Base-by-base conservation (phyloP, 2,329 filamentous ascomycete species). In the Ramularia endophylla region DNA sequence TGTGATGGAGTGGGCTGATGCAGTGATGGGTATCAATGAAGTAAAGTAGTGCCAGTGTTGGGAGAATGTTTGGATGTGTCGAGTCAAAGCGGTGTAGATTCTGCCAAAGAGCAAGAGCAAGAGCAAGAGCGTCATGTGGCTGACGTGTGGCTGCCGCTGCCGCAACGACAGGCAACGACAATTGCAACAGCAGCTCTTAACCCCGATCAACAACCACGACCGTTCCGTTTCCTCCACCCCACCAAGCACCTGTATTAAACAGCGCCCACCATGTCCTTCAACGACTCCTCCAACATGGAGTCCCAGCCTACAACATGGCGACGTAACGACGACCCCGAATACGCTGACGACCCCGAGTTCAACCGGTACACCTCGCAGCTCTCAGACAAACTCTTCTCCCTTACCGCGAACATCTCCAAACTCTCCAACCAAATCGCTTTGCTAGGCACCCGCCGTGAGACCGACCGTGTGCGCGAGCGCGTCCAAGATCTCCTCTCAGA, bases 261-360 rank as follows among this genome's bases (percentile, higher is more conserved):
- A 25, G 6, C 22, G 11, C 22, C 33, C 12, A 39, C 11, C 48
- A 97, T 97, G 90, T 95, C 90, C 13, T 97, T 92, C 69, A 85
- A 95, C 63, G 85, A 87, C 55, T 77, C 92, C 50, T 85, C 85
- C 42, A 83, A 79, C 47, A 74, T 95, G 53, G 90, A 97, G 71
- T 81, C 89, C 53, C 83, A 85, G 66, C 78, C 80, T 29, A 81
- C 80, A 20, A 78, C 72, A 47, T 75, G 75, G 68, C 74, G 85
- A 48, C 77, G 80, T 50, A 73, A 79, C 46, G 80, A 84, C 63
- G 84, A 85, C 61, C 73, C 81, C 33, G 71, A 80, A 57, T 98
- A 95, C 69, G 75, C 78, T 60, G 92, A 98, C 68, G 87, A 97
- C 63, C 92, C 92, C 38, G 88, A 88, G 51, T 98, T 97, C 74